Base-by-base conservation (phyloP, 2,329 filamentous ascomycete genomes). In the Helminthosporium solani region DNA sequence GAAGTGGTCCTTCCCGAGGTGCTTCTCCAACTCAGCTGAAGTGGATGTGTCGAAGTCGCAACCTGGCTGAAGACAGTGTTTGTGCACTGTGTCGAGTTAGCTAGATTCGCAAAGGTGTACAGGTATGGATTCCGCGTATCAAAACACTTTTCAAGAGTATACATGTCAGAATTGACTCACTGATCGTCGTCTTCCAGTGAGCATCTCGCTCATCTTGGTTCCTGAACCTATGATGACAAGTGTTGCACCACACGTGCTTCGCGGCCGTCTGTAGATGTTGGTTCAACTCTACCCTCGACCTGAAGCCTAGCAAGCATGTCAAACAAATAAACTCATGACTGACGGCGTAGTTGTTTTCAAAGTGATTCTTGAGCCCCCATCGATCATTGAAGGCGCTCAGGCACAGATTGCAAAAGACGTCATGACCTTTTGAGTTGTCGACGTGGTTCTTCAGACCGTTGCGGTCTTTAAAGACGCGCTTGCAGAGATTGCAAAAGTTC, bases 401-500 rank as follows among this genome's bases (percentile, higher is more conserved):
- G 34, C 66, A 69, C 7, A 66, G 40, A 19, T 68, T 69, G 53
- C 66, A 69, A 44, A 52, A 57, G 2, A 54, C 47, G 1, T 61
- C 56, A 38, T 69, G 66, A 7, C 55, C 60, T 7, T 28, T 25
- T 4, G 64, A 52, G 45, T 67, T 57, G 18, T 68, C 63, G 21
- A 69, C 52, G 35, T 69, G 66, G 31, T 68, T 69, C 46, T 65
- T 57, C 18, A 69, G 50, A 7, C 64, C 64, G 30, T 68, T 68
- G 8, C 63, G 52, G 21, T 69, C 64, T 19, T 62, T 61, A 41
- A 69, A 69, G 0, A 67, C 56, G 21, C 64, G 61, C 41, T 58
- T 61, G 56, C 66, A 69, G 5, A 69, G 60, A 37, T 67, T 68
- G 49, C 66, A 69, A 45, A 66, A 69, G 47, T 68, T 46, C 20